Conservation (phyloP, 2,329 filamentous ascomycete genomes). For the Diaporthe batatas region DNA sequence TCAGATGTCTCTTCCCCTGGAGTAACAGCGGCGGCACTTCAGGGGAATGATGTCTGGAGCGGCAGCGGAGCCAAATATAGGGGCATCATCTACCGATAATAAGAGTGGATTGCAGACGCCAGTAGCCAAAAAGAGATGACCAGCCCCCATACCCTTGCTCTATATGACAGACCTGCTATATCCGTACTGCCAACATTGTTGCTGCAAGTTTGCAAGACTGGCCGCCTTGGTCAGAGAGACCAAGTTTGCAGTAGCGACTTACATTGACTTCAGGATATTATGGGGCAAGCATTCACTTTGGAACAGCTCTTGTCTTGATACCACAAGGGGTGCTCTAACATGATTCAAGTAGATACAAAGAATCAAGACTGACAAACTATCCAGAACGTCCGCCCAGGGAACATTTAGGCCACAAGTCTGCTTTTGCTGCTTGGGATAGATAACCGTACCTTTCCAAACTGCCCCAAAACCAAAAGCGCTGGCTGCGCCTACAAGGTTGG, state of each 20-base stretch:
- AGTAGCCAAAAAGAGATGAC: slow-evolving; percentile 9
- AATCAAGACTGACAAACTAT: neutral
- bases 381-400: no score
- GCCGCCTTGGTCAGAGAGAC: neutral
- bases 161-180: neutral
- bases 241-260: neutral
- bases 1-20: no score
- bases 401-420: no score
- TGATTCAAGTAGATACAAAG: no score
- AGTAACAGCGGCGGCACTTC: neutral
- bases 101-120: slow-evolving; percentile 26
- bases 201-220: slow-evolving; percentile 8
- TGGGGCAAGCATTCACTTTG: no score
- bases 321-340: neutral
- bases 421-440: neutral
- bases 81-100: slow-evolving; percentile 29
- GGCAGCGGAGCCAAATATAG: slow-evolving; percentile 31
- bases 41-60: slow-evolving; percentile 32
- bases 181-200: neutral
- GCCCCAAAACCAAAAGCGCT: no score
- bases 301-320: no score
- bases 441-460: neutral
- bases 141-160: neutral
- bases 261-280: neutral
- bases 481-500: neutral